These are phyloP conservation scores for Colletotrichum sojae DNA, from an alignment of 2,329 filamentous ascomycete genomes.

Conservation along the genomic window DNA sequence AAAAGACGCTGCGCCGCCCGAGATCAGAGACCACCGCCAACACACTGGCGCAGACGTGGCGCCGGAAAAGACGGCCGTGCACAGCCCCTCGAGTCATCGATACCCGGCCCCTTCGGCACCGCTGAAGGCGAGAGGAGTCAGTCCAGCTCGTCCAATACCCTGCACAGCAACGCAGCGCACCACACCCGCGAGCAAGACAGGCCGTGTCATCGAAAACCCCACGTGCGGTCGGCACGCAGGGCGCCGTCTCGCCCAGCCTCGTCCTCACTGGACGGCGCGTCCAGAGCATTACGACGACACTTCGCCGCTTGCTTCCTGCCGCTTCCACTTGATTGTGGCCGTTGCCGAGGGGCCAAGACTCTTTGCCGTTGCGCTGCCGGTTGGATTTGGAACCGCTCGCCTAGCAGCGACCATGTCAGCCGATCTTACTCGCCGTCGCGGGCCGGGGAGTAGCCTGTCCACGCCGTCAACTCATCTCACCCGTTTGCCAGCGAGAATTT, in stretches of 20 bases:
- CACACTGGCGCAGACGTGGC: constrained; percentile 22
- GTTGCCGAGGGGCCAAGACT: constrained; percentile 10
- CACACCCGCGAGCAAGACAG: neutral
- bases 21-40: constrained; percentile 21
- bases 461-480: constrained; percentile 19
- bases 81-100: constrained; percentile 22
- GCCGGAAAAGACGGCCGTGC: constrained; percentile 30
- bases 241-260: constrained; percentile 21
- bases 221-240: constrained; percentile 1
- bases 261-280: constrained; percentile 12
- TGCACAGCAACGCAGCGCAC: neutral
- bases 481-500: constrained; percentile 4
- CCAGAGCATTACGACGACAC: constrained; percentile 35
- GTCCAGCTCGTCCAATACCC: neutral
- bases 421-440: neutral
- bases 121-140: neutral
- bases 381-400: neutral
- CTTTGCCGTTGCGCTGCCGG: constrained; percentile 12
- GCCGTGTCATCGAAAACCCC: neutral
- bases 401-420: neutral
- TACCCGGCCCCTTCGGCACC: constrained; percentile 22
- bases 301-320: neutral
- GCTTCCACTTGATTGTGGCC: neutral
- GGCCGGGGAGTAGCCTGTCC: constrained; percentile 5
- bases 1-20: constrained; percentile 5